Evolutionary conservation across 352 stramenopile species (phyloP).

Genomic region (Pythium graminicola): DNA sequence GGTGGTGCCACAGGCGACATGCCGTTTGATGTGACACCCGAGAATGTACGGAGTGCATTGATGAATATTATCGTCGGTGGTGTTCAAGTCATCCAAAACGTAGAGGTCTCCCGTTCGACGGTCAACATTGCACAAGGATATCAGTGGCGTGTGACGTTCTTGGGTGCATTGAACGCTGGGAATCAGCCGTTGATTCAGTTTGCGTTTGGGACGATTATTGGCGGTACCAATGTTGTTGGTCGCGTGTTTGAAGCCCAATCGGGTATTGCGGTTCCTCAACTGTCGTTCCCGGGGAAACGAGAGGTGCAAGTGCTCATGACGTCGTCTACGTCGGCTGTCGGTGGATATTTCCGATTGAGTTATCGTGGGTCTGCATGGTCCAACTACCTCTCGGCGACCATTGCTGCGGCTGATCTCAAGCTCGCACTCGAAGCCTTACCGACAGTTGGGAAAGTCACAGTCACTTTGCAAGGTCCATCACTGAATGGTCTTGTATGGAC

Average conservation of each 20-base stretch:
- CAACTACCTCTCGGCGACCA: slow-evolving; percentile 46
- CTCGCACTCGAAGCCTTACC: slow-evolving; percentile 54
- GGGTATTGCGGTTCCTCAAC: slow-evolving; percentile 34
- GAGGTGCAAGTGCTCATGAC: slow-evolving; percentile 75
- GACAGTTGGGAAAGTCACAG: slow-evolving; percentile 53
- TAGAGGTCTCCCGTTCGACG: slow-evolving; percentile 43
- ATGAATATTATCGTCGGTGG: slow-evolving; percentile 73
- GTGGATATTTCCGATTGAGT: slow-evolving; percentile 64
- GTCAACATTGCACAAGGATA: slow-evolving; percentile 50
- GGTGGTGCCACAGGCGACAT: slow-evolving; percentile 58
- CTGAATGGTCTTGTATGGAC: slow-evolving; percentile 52
- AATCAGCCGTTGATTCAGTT: slow-evolving; percentile 66
- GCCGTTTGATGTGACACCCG: slow-evolving; percentile 62
- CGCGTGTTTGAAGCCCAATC: slow-evolving; percentile 45
- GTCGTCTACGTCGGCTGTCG: slow-evolving; percentile 35
- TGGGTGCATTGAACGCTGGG: slow-evolving; percentile 21
- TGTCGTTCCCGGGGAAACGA: slow-evolving; percentile 46
- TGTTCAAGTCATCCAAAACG: slow-evolving; percentile 20
- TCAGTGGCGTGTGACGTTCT: slow-evolving; percentile 46
- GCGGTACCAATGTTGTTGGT: slow-evolving; percentile 25
- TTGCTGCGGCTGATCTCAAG: slow-evolving; percentile 35
- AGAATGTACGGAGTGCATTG: slow-evolving; percentile 77
- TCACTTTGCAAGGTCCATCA: slow-evolving; percentile 27
- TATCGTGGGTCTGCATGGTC: slow-evolving; percentile 70
- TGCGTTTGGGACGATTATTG: slow-evolving; percentile 24